These are phyloP conservation scores for Neofusicoccum parvum DNA, from an alignment of 2,329 filamentous ascomycete species.

Conservation along the genomic window DNA sequence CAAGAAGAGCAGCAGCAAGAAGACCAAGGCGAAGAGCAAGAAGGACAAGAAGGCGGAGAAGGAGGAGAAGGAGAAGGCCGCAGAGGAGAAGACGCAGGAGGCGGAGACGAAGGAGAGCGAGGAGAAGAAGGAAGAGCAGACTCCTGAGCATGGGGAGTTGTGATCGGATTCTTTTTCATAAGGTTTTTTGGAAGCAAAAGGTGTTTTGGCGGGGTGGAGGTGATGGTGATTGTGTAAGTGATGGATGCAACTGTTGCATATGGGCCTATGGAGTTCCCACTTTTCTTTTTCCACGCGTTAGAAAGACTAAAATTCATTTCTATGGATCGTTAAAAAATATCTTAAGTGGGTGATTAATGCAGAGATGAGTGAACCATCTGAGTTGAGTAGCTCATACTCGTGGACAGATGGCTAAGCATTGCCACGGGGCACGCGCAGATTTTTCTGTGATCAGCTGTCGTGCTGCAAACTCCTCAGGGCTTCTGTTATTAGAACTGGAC, in stretches of 20 bases:
- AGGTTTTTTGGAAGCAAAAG: not conserved
- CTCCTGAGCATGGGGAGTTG: conserved; percentile 22
- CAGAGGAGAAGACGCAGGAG: not conserved
- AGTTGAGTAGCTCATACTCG: too few species aligned
- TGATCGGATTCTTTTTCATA: not conserved
- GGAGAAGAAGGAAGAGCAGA: not conserved
- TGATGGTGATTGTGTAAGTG: too few species aligned
- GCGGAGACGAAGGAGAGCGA: conserved; percentile 21
- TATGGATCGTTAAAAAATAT: not conserved
- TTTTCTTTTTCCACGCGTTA: not conserved
- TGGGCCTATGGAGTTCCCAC: too few species aligned
- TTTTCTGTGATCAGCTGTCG: too few species aligned
- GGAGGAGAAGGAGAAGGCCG: conserved; percentile 36
- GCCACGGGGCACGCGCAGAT: too few species aligned
- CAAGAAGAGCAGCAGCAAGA: conserved; percentile 39
- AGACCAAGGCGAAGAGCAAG: conserved; percentile 35
- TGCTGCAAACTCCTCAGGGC: too few species aligned
- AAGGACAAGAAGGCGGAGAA: conserved; percentile 40
- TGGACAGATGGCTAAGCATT: too few species aligned
- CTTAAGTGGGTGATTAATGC: too few species aligned
- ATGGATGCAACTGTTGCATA: too few species aligned
- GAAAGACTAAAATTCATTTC: not conserved
- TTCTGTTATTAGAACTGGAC: too few species aligned
- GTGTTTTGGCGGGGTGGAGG: not conserved
- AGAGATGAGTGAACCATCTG: too few species aligned